Evolutionary conservation across 2,329 filamentous ascomycete species (phyloP).

Genomic region (Fusarium sp.): DNA sequence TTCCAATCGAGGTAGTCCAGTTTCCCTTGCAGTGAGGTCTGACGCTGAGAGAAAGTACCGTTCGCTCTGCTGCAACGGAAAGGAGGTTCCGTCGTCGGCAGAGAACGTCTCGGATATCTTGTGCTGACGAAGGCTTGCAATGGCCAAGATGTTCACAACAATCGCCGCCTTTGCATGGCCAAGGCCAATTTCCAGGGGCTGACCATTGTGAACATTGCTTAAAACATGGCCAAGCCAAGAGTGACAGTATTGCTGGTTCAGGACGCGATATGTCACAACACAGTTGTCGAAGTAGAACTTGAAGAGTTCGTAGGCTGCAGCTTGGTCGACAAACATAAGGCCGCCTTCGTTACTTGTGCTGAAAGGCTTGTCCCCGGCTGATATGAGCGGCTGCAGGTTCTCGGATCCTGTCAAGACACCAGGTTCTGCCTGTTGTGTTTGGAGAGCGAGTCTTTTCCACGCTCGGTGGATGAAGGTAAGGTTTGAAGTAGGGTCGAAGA

Average conservation of each 20-base stretch:
- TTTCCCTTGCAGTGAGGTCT: conserved; percentile 39
- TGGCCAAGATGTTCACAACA: conserved; percentile 61
- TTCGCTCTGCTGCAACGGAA: conserved; percentile 38
- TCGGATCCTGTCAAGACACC: conserved; percentile 34
- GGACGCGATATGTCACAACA: conserved; percentile 68
- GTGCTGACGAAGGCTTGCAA: conserved; percentile 59
- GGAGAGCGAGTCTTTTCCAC: conserved; percentile 57
- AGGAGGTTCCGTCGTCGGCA: background rate
- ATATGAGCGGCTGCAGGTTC: conserved; percentile 41
- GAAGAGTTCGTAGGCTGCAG: conserved; percentile 37
- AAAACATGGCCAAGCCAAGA: conserved; percentile 58
- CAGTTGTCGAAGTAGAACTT: conserved; percentile 69
- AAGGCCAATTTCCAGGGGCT: conserved; percentile 53
- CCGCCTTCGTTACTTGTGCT: conserved; percentile 8
- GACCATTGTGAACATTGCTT: conserved; percentile 50
- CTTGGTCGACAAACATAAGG: conserved; percentile 32
- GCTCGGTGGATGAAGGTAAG: conserved; percentile 67
- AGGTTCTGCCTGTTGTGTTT: conserved; percentile 42
- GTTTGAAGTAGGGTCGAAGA: conserved; percentile 67
- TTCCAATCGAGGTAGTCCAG: conserved; percentile 41
- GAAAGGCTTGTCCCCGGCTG: conserved; percentile 48
- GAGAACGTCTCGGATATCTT: conserved; percentile 42
- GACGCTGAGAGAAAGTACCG: conserved; percentile 41
- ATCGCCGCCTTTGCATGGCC: conserved; percentile 60
- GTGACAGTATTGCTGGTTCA: conserved; percentile 65